A percentile compares a stretch with the other conserved stretches of the same genome.
phyloP scores from a whole-genome alignment of 169 alveolate genomes.

The Plasmodium blacklocki region DNA sequence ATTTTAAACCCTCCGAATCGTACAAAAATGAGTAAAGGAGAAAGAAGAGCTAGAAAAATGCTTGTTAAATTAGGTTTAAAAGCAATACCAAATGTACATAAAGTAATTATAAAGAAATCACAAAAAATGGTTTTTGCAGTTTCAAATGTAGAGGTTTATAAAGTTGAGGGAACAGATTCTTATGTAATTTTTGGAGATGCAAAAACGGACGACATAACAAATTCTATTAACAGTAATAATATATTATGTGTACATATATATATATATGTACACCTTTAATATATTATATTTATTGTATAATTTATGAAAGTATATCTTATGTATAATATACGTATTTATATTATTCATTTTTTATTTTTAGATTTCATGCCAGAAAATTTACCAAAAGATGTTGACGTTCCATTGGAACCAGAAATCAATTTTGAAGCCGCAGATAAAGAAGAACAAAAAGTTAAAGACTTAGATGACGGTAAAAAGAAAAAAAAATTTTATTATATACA shows the following conservation, averaged over 20 bases:
- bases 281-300: too few relatives aligned
- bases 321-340: neutral
- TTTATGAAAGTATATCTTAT: too few relatives aligned
- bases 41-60: constrained; percentile 95
- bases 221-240: constrained; percentile 77
- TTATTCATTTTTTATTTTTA: constrained; percentile 2
- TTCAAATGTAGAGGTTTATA: constrained; percentile 95
- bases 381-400: constrained; percentile 14
- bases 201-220: constrained; percentile 92
- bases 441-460: constrained; percentile 77
- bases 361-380: constrained; percentile 35
- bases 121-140: constrained; percentile 93
- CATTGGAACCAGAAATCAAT: constrained; percentile 78
- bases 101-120: constrained; percentile 94
- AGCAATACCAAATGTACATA: constrained; percentile 91
- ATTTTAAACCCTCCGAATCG: constrained; percentile 67
- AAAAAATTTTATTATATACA: neutral
- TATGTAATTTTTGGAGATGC: constrained; percentile 98
- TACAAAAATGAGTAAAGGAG: constrained; percentile 92
- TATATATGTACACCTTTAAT: too few relatives aligned
- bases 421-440: constrained; percentile 61
- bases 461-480: constrained; percentile 79
- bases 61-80: constrained; percentile 94
- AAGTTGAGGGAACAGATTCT: constrained; percentile 93
- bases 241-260: too few relatives aligned